phyloP scores from a whole-genome alignment of 352 stramenopile species.

The Peronospora farinosa region DNA sequence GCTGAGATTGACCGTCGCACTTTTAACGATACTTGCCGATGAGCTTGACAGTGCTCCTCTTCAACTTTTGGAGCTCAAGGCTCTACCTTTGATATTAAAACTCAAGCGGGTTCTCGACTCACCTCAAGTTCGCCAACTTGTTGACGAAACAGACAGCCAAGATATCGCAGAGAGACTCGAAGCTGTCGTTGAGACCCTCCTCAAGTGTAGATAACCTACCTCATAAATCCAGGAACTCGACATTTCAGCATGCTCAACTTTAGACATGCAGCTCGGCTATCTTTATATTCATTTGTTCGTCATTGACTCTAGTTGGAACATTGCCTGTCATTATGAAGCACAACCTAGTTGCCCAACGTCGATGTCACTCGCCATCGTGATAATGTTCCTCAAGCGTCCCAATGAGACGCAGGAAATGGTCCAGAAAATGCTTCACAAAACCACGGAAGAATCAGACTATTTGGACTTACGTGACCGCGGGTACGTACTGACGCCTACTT shows the following conservation, averaged over 20 bases:
- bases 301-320: no score
- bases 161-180: conserved; percentile 35
- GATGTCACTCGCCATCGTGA: conserved; percentile 55
- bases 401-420: conserved; percentile 95
- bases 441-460: conserved; percentile 97
- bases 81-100: conserved; percentile 26
- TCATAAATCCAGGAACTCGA: no score
- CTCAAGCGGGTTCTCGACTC: conserved; percentile 32
- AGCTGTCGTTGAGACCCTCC: conserved; percentile 28
- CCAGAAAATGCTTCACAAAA: conserved; percentile 95
- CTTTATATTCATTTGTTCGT: no score
- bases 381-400: conserved; percentile 98
- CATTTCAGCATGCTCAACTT: no score
- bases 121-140: conserved; percentile 6
- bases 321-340: no score
- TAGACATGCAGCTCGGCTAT: no score
- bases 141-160: conserved; percentile 17
- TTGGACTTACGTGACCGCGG: conserved; percentile 96
- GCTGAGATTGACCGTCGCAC: conserved; percentile 43
- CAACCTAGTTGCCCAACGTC: no score
- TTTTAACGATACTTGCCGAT: conserved; percentile 44
- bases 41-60: conserved; percentile 31
- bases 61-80: conserved; percentile 39
- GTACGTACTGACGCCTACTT: conserved; percentile 98
- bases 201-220: conserved; percentile 17